Conservation (phyloP, 2,329 filamentous ascomycete genomes). For the Dendryphion nanum region DNA sequence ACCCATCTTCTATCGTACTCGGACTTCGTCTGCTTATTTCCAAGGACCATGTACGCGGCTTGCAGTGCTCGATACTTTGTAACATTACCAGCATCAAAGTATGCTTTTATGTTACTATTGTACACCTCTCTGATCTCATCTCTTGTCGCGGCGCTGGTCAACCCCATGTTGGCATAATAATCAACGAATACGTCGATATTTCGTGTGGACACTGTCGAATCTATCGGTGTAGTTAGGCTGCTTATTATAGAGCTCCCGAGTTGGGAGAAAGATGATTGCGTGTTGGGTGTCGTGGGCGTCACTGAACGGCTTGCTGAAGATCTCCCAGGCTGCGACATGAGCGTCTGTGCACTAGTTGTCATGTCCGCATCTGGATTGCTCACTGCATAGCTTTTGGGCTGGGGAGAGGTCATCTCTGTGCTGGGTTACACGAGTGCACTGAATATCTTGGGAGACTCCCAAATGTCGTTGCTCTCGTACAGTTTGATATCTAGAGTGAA, state of each 20-base stretch:
- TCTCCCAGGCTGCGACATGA: not conserved
- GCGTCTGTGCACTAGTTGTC: too few relatives aligned
- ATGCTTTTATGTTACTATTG: constrained; percentile 25
- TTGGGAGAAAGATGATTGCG: not conserved
- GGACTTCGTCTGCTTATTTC: constrained; percentile 23
- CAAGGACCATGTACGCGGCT: constrained; percentile 28
- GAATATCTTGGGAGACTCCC: too few relatives aligned
- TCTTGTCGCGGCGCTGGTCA: constrained; percentile 21
- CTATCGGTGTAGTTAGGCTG: not conserved
- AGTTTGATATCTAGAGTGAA: too few relatives aligned
- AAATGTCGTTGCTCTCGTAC: too few relatives aligned
- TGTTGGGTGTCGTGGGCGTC: not conserved
- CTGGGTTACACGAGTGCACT: too few relatives aligned
- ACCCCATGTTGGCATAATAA: constrained; percentile 30
- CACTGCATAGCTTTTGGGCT: too few relatives aligned
- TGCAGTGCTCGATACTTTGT: constrained; percentile 31
- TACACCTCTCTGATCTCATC: constrained; percentile 30
- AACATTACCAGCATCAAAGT: constrained; percentile 31
- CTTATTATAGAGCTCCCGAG: not conserved
- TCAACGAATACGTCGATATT: constrained; percentile 15
- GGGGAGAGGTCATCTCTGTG: too few relatives aligned
- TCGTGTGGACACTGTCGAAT: not conserved
- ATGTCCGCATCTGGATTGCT: too few relatives aligned
- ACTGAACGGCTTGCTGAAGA: not conserved
- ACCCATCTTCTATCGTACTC: constrained; percentile 26